Evolutionary conservation across 768 basidiomycete species (phyloP), one percentile per base, ranked within the genome.

Genomic region (Lanmaoa rubissima): DNA sequence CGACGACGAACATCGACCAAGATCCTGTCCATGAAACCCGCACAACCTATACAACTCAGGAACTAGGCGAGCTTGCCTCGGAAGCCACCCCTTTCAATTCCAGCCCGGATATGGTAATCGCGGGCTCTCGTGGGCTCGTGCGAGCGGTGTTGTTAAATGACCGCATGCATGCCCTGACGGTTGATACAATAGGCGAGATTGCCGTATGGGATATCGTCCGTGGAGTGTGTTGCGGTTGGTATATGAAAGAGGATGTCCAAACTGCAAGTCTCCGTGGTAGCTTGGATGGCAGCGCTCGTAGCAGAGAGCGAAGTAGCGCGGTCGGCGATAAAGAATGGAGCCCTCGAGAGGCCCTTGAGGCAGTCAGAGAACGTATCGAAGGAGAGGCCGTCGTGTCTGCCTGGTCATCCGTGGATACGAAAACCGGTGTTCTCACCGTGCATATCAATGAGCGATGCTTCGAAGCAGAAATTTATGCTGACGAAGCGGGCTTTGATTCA

Each of bases 401-500:
- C 13, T 99, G 96, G 96, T 88, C 90, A 39, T 81, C 80, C 16
- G 87, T 91, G 28, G 96, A 98, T 71, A 96, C 94, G 5, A 89
- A 91, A 71, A 86, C 88, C 9, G 96, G 96, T 8, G 82, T 92
- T 24, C 76, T 99, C 57, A 87, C 90, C 2, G 83, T 98, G 4
- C 92, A 97, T 72, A 63, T 99, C 44, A 90, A 83, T 45, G 94
- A 97, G 62, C 79, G 84, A 46, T 92, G 87, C 56, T 98, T 98
- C 69, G 95, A 98, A 53, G 90, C 92, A 7, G 97, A 99, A 73
- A 85, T 96, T 2, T 98, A 95, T 68, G 90, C 91, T 13, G 95
- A 98, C 67, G 94, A 98, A 68, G 83, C 89, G 40, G 92, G 91
- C 19, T 86, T 85, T 65, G 76, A 74, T 0, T 72, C 77, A 28